A percentile compares a stretch with the other conserved stretches of the same genome.
These are phyloP conservation scores for Fusarium kyushuense DNA, from an alignment of 2,329 filamentous ascomycete species.

Conservation along the genomic window DNA sequence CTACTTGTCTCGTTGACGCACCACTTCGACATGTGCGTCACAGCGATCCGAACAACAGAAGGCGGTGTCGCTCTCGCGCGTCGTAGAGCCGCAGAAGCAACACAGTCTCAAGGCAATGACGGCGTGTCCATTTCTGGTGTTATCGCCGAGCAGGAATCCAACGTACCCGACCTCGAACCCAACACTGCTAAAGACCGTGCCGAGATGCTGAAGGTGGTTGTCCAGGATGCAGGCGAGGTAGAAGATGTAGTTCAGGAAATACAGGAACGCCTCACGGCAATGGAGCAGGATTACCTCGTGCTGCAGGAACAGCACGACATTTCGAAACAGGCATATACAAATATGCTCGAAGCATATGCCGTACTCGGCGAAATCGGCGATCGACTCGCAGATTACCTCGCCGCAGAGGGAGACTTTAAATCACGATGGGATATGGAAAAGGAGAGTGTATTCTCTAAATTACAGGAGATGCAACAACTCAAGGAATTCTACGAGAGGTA, in stretches of 20 bases:
- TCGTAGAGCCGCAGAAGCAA: constrained; percentile 74
- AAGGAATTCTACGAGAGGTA: constrained; percentile 90
- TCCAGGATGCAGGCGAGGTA: constrained; percentile 75
- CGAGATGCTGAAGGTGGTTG: constrained; percentile 86
- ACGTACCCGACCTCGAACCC: constrained; percentile 69
- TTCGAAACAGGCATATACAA: constrained; percentile 61
- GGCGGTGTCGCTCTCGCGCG: constrained; percentile 78
- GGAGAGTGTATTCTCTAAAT: constrained; percentile 73
- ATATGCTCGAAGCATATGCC: constrained; percentile 72
- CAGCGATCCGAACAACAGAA: constrained; percentile 90
- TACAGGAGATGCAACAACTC: constrained; percentile 82
- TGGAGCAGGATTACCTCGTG: constrained; percentile 76
- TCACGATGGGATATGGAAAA: constrained; percentile 81
- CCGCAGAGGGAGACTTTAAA: constrained; percentile 73
- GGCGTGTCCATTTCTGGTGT: constrained; percentile 74
- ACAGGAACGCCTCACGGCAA: constrained; percentile 77
- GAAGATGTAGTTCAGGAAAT: constrained; percentile 78
- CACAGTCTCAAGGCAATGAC: constrained; percentile 59
- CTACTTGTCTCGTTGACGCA: constrained; percentile 82
- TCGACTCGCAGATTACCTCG: constrained; percentile 73
- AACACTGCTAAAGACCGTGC: constrained; percentile 80
- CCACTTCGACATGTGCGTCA: constrained; percentile 94
- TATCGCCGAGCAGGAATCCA: constrained; percentile 68
- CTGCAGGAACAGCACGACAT: constrained; percentile 73
- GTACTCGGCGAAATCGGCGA: constrained; percentile 76